phyloP scores from a whole-genome alignment of 257 asterid genomes.

The Plectranthus barbatus region DNA sequence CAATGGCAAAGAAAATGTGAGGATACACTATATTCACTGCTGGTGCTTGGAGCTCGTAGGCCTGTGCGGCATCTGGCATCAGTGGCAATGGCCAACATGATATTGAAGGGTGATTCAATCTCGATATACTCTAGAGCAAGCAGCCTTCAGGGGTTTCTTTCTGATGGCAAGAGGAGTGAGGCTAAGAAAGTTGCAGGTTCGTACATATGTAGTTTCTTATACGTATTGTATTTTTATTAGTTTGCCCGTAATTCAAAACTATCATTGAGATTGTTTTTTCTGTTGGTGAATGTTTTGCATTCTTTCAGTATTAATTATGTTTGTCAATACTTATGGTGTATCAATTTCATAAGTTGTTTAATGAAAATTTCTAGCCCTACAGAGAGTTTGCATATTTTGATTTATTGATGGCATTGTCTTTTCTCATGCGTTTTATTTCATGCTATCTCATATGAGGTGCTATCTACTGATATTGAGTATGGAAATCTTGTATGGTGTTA shows the following conservation, averaged over 20 bases:
- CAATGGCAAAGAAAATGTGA: conserved; percentile 89
- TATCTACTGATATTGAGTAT: too few relatives aligned
- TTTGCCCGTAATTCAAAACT: neutral
- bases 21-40: conserved; percentile 82
- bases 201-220: conserved; percentile 21
- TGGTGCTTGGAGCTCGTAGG: conserved; percentile 90
- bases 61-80: conserved; percentile 97
- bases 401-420: too few relatives aligned
- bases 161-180: conserved; percentile 83
- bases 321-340: conserved; percentile 1
- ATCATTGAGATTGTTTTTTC: neutral
- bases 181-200: conserved; percentile 87
- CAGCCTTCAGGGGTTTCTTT: conserved; percentile 92
- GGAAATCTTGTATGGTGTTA: too few relatives aligned
- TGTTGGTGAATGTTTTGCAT: neutral
- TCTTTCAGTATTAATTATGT: conserved; percentile 4
- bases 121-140: conserved; percentile 97
- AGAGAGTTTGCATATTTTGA: neutral
- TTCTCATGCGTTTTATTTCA: neutral
- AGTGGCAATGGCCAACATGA: conserved; percentile 84
- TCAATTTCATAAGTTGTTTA: neutral
- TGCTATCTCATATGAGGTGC: too few relatives aligned
- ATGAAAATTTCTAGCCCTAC: neutral
- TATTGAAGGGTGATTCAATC: conserved; percentile 74
- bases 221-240: neutral